Conservation (phyloP, 192 early-diverging fungal genomes). For the Dissophora ornata region DNA sequence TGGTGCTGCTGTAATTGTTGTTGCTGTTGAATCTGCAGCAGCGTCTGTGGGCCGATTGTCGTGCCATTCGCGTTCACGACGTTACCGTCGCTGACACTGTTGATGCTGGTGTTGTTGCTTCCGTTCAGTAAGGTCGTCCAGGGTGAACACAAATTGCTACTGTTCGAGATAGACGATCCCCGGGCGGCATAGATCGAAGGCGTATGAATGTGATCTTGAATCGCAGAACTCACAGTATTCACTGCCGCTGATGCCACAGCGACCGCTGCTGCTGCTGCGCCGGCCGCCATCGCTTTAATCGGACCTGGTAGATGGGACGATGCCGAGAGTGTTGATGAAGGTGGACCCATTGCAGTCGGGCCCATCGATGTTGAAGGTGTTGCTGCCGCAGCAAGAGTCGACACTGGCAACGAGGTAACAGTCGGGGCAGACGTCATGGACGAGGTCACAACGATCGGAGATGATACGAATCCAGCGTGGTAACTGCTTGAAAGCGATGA, state of each 20-base stretch:
- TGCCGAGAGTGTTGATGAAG: background rate
- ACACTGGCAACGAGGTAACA: background rate
- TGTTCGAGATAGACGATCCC: background rate
- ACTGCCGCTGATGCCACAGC: constrained; percentile 37
- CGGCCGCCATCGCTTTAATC: constrained; percentile 39
- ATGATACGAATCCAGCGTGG: background rate
- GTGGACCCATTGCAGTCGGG: background rate
- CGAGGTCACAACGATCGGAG: constrained; percentile 16
- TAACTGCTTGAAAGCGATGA: constrained; percentile 29
- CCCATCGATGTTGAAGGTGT: background rate
- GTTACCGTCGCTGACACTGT: background rate
- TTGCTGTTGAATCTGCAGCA: background rate
- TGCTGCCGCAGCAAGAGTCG: background rate
- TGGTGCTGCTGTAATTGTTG: constrained; percentile 16
- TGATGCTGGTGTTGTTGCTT: constrained; percentile 4
- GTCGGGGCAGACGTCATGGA: background rate
- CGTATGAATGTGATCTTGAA: constrained; percentile 34
- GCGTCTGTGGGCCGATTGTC: background rate
- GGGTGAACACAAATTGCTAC: background rate
- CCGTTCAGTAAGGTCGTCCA: background rate
- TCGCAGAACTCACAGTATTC: constrained; percentile 36
- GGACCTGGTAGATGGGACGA: constrained; percentile 5
- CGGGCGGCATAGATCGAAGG: constrained; percentile 22
- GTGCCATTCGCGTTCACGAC: no score
- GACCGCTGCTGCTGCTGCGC: constrained; percentile 33